These are phyloP conservation scores for Malus hybrid DNA, from an alignment of 331 rosid genomes.

Conservation along the genomic window DNA sequence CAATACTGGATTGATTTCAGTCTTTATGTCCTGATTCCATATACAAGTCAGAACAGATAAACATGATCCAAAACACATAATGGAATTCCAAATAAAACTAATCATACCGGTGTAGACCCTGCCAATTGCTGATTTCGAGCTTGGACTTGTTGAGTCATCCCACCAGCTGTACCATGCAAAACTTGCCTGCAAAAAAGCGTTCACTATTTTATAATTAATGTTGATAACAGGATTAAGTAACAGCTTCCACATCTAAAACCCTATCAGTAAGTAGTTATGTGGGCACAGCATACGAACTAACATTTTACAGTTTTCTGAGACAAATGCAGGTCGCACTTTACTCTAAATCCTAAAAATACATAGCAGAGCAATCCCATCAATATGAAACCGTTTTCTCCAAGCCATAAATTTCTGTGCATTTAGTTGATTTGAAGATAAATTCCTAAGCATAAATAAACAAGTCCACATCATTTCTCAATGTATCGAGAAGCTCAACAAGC, in stretches of 20 bases:
- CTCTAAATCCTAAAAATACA: background rate
- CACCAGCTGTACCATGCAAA: slow-evolving; percentile 73
- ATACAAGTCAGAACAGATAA: slow-evolving; percentile 21
- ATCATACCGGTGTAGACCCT: slow-evolving; percentile 75
- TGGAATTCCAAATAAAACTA: slow-evolving; percentile 6
- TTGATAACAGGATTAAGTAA: slow-evolving; percentile 2
- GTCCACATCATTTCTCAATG: background rate
- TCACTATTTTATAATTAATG: slow-evolving; percentile 16
- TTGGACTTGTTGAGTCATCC: slow-evolving; percentile 94
- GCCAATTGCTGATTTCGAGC: slow-evolving; percentile 77
- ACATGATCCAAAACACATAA: slow-evolving; percentile 8
- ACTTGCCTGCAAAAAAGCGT: slow-evolving; percentile 67
- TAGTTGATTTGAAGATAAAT: background rate
- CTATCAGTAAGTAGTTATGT: background rate
- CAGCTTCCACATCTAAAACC: slow-evolving; percentile 4
- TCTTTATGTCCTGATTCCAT: slow-evolving; percentile 74
- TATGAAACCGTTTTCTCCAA: background rate
- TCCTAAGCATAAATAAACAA: background rate
- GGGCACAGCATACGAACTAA: background rate
- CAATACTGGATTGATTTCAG: slow-evolving; percentile 75
- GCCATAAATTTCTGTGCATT: background rate
- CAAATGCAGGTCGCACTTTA: background rate
- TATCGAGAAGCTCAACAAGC: background rate
- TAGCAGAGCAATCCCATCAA: background rate
- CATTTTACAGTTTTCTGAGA: slow-evolving; percentile 4